Evolutionary conservation across 768 basidiomycete species (phyloP).

Genomic region (Suillus lakei): DNA sequence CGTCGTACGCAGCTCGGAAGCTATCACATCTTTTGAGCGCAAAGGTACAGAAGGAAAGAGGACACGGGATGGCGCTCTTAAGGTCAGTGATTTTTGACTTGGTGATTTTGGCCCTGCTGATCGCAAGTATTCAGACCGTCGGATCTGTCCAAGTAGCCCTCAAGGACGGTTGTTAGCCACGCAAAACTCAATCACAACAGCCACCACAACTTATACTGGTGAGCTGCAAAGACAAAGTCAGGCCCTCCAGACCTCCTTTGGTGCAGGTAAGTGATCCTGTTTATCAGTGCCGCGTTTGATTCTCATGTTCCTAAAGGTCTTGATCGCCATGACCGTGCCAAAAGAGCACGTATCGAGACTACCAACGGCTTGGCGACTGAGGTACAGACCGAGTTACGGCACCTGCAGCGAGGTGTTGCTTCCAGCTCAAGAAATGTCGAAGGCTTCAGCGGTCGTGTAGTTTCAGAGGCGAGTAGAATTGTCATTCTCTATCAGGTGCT

Average conservation of each 20-base stretch:
- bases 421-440: constrained; percentile 56
- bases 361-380: constrained; percentile 54
- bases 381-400: constrained; percentile 55
- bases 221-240: constrained; percentile 56
- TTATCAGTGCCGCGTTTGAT: not conserved
- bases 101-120: constrained; percentile 18
- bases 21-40: constrained; percentile 47
- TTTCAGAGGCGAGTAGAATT: constrained; percentile 53
- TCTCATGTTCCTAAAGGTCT: constrained; percentile 46
- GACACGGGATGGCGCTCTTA: constrained; percentile 59
- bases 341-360: constrained; percentile 69
- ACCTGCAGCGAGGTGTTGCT: constrained; percentile 53
- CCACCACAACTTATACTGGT: constrained; percentile 54
- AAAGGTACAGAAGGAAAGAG: constrained; percentile 55
- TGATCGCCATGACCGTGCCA: constrained; percentile 63
- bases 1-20: constrained; percentile 45
- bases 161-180: constrained; percentile 48
- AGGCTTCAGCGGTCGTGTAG: constrained; percentile 44
- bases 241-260: constrained; percentile 46
- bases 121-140: constrained; percentile 41
- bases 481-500: not conserved
- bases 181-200: constrained; percentile 48
- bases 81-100: constrained; percentile 46
- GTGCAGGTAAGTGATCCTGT: constrained; percentile 22
- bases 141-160: constrained; percentile 44